A percentile compares a stretch with the other conserved stretches of the same genome.
phyloP scores from a whole-genome alignment of 768 basidiomycete genomes.

The Scleroderma bovista region DNA sequence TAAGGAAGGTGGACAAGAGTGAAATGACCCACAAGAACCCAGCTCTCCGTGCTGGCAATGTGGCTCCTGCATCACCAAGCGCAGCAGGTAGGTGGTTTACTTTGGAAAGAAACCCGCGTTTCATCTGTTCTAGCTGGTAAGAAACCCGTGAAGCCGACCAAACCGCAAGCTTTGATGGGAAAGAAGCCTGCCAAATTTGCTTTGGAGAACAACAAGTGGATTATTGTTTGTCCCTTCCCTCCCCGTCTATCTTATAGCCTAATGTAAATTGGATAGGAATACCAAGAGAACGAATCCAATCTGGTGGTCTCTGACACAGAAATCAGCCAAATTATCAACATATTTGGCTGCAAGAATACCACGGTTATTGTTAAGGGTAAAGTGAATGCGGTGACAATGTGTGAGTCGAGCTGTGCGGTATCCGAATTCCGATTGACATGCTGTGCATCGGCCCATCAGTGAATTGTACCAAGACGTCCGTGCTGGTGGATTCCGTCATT shows the following conservation, averaged over 20 bases:
- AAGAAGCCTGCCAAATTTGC: constrained; percentile 91
- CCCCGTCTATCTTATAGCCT: not conserved
- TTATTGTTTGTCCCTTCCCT: constrained; percentile 53
- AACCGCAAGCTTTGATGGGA: constrained; percentile 75
- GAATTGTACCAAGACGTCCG: constrained; percentile 80
- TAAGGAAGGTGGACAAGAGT: constrained; percentile 92
- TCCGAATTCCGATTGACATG: constrained; percentile 2
- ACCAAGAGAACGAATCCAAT: constrained; percentile 74
- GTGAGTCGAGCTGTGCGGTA: constrained; percentile 35
- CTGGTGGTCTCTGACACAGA: constrained; percentile 73
- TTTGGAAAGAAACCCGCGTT: not conserved
- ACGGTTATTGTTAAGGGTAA: constrained; percentile 87
- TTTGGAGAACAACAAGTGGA: constrained; percentile 92
- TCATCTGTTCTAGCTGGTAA: constrained; percentile 34
- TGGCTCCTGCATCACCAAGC: constrained; percentile 42
- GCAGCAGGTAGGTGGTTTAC: constrained; percentile 30
- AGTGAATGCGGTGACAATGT: constrained; percentile 86
- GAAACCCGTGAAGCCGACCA: constrained; percentile 75
- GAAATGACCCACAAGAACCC: constrained; percentile 99
- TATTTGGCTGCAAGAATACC: constrained; percentile 86
- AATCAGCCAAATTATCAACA: constrained; percentile 78
- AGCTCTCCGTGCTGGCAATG: constrained; percentile 52
- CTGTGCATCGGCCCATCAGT: constrained; percentile 44
- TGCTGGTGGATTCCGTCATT: constrained; percentile 91
- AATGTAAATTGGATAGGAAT: constrained; percentile 54